Percentiles rank a stretch among this genome's conserved stretches.
phyloP scores from a whole-genome alignment of 2,329 filamentous ascomycete genomes.

The Colletotrichum chrysophilum region DNA sequence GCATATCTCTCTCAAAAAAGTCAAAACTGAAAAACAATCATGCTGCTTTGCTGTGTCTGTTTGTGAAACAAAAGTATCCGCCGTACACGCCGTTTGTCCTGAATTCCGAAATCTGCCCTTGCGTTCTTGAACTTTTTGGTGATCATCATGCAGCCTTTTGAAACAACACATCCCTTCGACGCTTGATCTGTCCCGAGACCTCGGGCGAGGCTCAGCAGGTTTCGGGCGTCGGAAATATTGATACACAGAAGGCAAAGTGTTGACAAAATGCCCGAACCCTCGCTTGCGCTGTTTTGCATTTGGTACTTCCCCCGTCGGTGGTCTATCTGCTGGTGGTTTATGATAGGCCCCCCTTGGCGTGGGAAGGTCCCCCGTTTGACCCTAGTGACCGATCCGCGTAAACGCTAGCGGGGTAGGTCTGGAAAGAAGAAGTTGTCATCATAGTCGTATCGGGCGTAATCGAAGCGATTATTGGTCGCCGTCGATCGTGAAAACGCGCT shows the following conservation, averaged over 20 bases:
- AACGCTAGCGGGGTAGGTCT: constrained; percentile 23
- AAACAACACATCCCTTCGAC: constrained; percentile 20
- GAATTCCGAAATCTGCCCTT: constrained; percentile 22
- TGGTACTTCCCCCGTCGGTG: constrained; percentile 36
- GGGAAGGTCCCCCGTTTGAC: constrained; percentile 15
- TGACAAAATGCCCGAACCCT: constrained; percentile 41
- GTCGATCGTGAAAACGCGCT: constrained; percentile 11
- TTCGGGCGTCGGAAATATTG: constrained; percentile 40
- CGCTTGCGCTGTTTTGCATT: constrained; percentile 44
- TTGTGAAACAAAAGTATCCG: constrained; percentile 26
- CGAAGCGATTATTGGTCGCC: constrained; percentile 19
- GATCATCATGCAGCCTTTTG: constrained; percentile 33
- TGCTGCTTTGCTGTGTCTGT: constrained; percentile 29
- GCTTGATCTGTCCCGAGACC: constrained; percentile 22
- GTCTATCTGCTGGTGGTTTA: constrained; percentile 25
- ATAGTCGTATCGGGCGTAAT: constrained; percentile 37
- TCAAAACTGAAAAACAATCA: constrained; percentile 29
- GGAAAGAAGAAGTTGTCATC: constrained; percentile 25
- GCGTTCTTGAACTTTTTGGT: constrained; percentile 30
- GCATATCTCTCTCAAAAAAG: constrained; percentile 25
- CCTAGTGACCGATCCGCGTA: constrained; percentile 35
- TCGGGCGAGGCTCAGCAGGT: constrained; percentile 25
- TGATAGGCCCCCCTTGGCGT: not conserved
- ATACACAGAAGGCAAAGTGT: constrained; percentile 48
- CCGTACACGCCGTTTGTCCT: constrained; percentile 31